Evolutionary conservation across 176 grass and related monocot species (phyloP), one percentile per base, ranked within the genome.

Genomic region (Rhipidocladum racemiflorum): DNA sequence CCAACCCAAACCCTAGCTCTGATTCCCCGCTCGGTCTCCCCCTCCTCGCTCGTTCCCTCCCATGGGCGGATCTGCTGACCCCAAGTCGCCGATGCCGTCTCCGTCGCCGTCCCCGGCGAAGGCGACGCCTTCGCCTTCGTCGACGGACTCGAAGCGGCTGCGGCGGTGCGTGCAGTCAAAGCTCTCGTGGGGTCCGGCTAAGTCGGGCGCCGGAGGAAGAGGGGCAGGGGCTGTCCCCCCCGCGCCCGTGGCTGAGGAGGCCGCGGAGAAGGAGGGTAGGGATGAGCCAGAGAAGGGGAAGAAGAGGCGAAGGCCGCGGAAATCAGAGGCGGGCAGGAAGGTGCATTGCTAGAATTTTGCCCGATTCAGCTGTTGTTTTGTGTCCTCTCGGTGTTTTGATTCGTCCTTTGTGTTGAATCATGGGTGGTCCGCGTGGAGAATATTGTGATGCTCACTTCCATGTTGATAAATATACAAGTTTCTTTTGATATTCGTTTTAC

Each of bases 131-230:
- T 32, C 87, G 40, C 89, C 87, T 17, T 25, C 84, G 39, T 84
- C 89, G 16, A 27, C 84, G 12, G 81, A 75, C 38, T 61, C 45
- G 62, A 91, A 67, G 55, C 81, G 78, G 48, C 13, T 1, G 10
- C 72, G 75, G 69, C 75, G 92, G 65, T 77, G 68, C 81, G 92
- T 94, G 24, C 92, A 94, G 79, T 85, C 89, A 6, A 87, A 87
- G 84, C 89, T 94, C 53, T 82, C 74, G 11, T 94, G 87, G 70
- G 87, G 80, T 45, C 38, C 64, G 27, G 77, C 75, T 21, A 87
- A 78, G 75, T 14, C 45, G 17, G 57, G 46, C 7, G 25, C 24
- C 2, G 57, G 7, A 20, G 60, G 57, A 69, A 57, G 23, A 4
- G 88, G 44, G 32, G 59, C 30, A 5, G 84, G 35, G n/a, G 77